Conservation (phyloP, 371 early-diverging fungal genomes). For the Mortierella sp. region DNA sequence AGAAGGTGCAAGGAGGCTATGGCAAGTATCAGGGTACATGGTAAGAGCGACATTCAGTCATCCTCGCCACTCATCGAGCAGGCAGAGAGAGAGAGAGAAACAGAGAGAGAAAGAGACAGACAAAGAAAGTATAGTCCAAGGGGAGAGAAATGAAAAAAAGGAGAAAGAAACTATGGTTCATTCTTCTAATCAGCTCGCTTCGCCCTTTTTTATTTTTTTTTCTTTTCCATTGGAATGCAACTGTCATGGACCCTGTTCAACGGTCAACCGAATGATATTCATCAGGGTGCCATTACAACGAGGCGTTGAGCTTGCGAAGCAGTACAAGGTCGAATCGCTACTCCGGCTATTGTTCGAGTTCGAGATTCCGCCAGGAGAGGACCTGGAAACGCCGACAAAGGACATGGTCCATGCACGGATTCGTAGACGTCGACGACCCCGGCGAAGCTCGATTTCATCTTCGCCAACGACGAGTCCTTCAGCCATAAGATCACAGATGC, state of each 20-base stretch:
- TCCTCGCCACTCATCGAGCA: background rate
- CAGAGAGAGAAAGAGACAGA: background rate
- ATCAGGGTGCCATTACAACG: slow-evolving; percentile 85
- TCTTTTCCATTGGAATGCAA: background rate
- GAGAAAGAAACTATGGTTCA: background rate
- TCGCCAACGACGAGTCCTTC: slow-evolving; percentile 37
- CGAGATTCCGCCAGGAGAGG: slow-evolving; percentile 57
- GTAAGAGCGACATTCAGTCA: slow-evolving; percentile 52
- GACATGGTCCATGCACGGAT: slow-evolving; percentile 33
- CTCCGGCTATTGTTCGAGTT: slow-evolving; percentile 75
- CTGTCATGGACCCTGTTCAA: background rate
- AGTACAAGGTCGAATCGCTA: slow-evolving; percentile 70
- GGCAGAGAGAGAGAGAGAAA: background rate
- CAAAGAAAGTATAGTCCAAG: background rate
- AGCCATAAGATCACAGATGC: slow-evolving; percentile 20
- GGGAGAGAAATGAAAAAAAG: too few species aligned
- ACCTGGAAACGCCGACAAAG: slow-evolving; percentile 40
- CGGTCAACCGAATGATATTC: slow-evolving; percentile 3
- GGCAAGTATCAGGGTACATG: slow-evolving; percentile 97
- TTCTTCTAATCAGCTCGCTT: background rate
- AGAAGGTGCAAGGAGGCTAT: slow-evolving; percentile 98
- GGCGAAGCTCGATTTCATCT: slow-evolving; percentile 23
- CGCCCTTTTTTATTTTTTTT: background rate
- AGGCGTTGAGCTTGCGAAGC: slow-evolving; percentile 76
- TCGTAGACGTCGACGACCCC: slow-evolving; percentile 26